Conservation (phyloP, 2,329 filamentous ascomycete genomes). For the Botrytis byssoidea region DNA sequence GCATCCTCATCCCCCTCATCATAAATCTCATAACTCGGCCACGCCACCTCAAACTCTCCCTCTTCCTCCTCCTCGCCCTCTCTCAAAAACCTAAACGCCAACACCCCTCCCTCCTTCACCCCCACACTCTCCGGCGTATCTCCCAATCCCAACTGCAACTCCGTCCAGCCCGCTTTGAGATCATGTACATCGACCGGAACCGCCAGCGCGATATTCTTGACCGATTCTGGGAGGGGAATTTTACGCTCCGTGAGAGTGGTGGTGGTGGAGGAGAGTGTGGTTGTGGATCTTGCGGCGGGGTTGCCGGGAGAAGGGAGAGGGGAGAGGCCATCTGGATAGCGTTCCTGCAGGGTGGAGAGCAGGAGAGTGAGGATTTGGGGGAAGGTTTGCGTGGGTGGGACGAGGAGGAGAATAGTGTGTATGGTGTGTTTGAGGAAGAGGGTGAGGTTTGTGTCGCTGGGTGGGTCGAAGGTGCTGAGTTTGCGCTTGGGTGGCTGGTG, state of each 20-base stretch:
- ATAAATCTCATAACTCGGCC: slow-evolving; percentile 20
- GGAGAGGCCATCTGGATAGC: slow-evolving; percentile 53
- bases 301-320: slow-evolving; percentile 18
- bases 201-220: slow-evolving; percentile 47
- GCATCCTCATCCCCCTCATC: neutral
- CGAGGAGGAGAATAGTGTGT: slow-evolving; percentile 67
- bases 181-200: slow-evolving; percentile 49
- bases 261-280: slow-evolving; percentile 30
- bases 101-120: slow-evolving; percentile 41
- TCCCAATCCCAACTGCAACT: slow-evolving; percentile 40
- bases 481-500: slow-evolving; percentile 6
- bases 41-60: slow-evolving; percentile 32
- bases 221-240: slow-evolving; percentile 37
- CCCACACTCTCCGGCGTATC: slow-evolving; percentile 41
- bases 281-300: slow-evolving; percentile 30
- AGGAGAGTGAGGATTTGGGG: slow-evolving; percentile 57
- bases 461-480: neutral
- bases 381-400: slow-evolving; percentile 58
- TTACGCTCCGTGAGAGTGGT: slow-evolving; percentile 27
- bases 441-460: slow-evolving; percentile 51
- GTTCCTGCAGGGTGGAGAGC: slow-evolving; percentile 54
- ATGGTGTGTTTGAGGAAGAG: slow-evolving; percentile 72
- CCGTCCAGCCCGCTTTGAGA: slow-evolving; percentile 49
- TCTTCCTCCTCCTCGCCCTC: slow-evolving; percentile 32
- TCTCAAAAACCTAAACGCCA: slow-evolving; percentile 43